Percentiles rank a stretch among this genome's conserved stretches.
Conservation (phyloP, 2,329 filamentous ascomycete genomes). For the Colletotrichum incanum region DNA sequence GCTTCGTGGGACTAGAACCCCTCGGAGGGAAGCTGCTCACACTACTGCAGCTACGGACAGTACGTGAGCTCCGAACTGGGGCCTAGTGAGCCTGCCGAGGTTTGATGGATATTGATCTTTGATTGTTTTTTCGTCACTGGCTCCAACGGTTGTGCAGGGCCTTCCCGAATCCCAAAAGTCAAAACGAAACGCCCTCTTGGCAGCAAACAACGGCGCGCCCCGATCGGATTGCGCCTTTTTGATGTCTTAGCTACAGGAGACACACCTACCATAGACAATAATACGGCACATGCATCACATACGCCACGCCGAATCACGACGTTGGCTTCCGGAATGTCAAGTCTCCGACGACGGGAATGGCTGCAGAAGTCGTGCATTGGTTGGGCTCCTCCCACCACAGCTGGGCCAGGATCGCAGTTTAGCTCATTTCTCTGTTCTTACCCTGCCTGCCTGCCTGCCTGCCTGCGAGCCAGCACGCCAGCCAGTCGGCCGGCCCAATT, state of each 20-base stretch:
- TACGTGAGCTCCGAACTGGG: constrained; percentile 1
- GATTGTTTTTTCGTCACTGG: constrained; percentile 4
- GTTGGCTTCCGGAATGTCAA: background rate
- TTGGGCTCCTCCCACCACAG: background rate
- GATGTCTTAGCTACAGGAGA: background rate
- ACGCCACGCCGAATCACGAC: background rate
- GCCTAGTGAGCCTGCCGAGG: background rate
- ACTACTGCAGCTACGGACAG: constrained; percentile 15
- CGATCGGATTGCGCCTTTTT: constrained; percentile 2
- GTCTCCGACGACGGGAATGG: constrained; percentile 13
- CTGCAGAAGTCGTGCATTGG: constrained; percentile 9
- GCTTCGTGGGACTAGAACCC: constrained; percentile 9
- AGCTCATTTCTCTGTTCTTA: background rate
- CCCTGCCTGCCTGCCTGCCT: background rate
- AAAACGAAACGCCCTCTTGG: background rate
- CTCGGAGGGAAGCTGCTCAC: constrained; percentile 6
- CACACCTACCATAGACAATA: background rate
- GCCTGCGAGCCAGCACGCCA: background rate
- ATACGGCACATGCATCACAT: background rate
- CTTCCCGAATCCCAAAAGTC: background rate
- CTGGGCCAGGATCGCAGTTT: constrained; percentile 2
- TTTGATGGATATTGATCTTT: constrained; percentile 11
- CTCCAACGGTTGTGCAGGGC: constrained; percentile 8
- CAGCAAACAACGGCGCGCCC: background rate
- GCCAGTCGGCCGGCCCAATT: background rate